Evolutionary conservation across 1,139 yeast genomes (phyloP), one percentile per base, ranked within the genome.

Genomic region (Pneumocystis canis): DNA sequence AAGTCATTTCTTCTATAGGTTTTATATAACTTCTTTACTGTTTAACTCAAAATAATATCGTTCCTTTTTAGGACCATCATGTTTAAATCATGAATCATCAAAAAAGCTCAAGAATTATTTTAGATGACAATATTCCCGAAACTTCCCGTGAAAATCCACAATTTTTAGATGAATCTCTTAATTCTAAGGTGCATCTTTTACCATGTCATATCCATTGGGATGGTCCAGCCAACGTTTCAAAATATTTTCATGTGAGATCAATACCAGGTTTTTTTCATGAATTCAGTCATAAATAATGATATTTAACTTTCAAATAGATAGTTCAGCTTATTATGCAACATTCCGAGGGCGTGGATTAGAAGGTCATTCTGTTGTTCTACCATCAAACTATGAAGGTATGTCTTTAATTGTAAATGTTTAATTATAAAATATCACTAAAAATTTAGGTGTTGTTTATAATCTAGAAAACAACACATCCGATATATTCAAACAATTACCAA

Each of bases 181-280:
- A 35, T 57, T 35, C 6, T 11, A 39, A 28, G 1, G 37, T 25
- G 5, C 59, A 57, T 57, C 40, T 57, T 57, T 57, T 57, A 25
- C 59, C 59, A 2, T 57, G 59, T 57, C 59, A 57, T 11, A 57
- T 57, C 25, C 41, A 35, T 11, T 57, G 41, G 40, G 30, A 57
- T 30, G 59, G 59, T 20, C 30, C 40, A 7, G 59, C 59, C 28
- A 14, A 57, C 16, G 59, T 57, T 20, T 57, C 59, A 25, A 57
- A 57, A 25, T 39, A 57, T 25, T 57, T 57, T 30, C 6, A 35
- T 35, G 37, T 57, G 16, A 57, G 41, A 57, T 35, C 31, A 25
- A 20, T n/a, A 5, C 30, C 41, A 39, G 40, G 59, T 35, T 35
- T 35, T n/a, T n/a, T 20, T 14, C 20, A 25, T 14, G 16, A 25